Conservation (phyloP, 2,329 filamentous ascomycete species). For the Colletotrichum kahawae region DNA sequence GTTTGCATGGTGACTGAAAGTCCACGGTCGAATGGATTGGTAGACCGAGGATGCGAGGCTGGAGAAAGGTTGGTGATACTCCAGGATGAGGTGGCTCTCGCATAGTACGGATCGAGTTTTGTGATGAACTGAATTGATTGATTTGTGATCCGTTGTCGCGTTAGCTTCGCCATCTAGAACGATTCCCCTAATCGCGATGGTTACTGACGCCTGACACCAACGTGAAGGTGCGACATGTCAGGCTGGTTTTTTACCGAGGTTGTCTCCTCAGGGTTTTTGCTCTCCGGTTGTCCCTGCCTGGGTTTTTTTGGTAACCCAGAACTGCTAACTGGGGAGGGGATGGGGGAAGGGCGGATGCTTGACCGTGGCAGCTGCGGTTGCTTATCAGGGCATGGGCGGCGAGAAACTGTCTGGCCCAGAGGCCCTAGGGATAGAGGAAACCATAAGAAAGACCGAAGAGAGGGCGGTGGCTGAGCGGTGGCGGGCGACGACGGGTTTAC, state of each 20-base stretch:
- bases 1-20: no score
- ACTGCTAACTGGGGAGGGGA: background rate
- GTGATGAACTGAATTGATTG: background rate
- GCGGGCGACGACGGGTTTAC: background rate
- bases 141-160: background rate
- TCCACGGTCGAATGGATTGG: no score
- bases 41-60: no score
- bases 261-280: background rate
- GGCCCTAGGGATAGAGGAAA: background rate
- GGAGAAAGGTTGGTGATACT: no score
- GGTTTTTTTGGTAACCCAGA: background rate
- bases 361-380: background rate
- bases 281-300: no score
- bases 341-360: background rate
- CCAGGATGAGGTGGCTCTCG: no score
- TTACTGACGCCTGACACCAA: slow-evolving; percentile 1
- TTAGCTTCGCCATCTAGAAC: background rate
- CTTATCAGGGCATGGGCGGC: background rate
- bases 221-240: slow-evolving; percentile 4
- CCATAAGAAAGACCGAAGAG: background rate
- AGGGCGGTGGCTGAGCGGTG: background rate
- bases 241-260: background rate
- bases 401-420: background rate
- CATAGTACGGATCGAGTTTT: background rate
- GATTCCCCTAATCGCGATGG: background rate